Percentiles rank a stretch among this genome's conserved stretches.
phyloP scores from a whole-genome alignment of 768 basidiomycete genomes.

The Hypholoma sublateritium region DNA sequence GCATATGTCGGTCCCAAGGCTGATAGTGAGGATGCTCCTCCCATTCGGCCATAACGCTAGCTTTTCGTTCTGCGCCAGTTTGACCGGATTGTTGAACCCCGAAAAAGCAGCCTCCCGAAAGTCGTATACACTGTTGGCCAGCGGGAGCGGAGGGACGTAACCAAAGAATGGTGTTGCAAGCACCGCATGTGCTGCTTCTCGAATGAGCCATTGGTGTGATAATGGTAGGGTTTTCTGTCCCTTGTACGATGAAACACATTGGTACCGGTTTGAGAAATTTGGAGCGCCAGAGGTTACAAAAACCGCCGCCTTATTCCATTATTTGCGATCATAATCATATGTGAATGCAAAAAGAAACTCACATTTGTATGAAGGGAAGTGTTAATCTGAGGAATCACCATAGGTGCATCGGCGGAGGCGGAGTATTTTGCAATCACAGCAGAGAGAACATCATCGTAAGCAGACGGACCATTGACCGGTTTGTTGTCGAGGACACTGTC shows the following conservation, averaged over 20 bases:
- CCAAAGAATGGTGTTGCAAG: constrained; percentile 16
- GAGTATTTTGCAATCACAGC: neutral
- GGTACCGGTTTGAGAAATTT: constrained; percentile 18
- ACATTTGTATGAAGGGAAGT: neutral
- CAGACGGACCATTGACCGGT: neutral
- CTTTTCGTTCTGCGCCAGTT: constrained; percentile 14
- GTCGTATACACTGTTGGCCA: constrained; percentile 12
- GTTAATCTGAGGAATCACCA: neutral
- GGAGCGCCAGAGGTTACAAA: constrained; percentile 22
- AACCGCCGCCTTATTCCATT: constrained; percentile 13
- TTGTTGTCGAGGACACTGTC: constrained; percentile 13
- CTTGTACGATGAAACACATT: constrained; percentile 23
- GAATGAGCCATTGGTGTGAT: constrained; percentile 21
- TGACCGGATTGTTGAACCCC: constrained; percentile 24
- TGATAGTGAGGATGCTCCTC: constrained; percentile 3
- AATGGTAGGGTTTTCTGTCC: constrained; percentile 5
- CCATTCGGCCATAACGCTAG: constrained; percentile 15
- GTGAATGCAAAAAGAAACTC: neutral
- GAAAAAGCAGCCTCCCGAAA: constrained; percentile 25
- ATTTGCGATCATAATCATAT: neutral
- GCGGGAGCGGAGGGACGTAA: constrained; percentile 11
- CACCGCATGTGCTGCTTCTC: constrained; percentile 19
- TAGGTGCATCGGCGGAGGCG: neutral
- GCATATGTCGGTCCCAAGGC: neutral
- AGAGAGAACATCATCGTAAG: neutral